Evolutionary conservation across 202 grass and related monocot genomes (phyloP), one percentile per base, ranked within the genome.

Genomic region (Zizania palustris): DNA sequence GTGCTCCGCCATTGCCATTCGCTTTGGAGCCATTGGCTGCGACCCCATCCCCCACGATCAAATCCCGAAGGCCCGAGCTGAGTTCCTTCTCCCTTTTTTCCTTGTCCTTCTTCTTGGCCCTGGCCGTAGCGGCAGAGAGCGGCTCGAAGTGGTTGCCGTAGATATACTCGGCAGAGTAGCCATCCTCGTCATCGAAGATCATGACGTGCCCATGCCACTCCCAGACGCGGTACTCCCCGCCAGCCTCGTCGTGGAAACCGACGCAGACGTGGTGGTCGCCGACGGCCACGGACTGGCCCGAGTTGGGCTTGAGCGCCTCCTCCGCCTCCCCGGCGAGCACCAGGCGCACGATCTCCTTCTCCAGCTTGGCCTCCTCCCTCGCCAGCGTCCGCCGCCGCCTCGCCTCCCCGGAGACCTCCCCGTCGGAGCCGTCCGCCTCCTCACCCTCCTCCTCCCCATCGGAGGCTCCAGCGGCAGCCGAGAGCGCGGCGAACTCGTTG

Each of bases 171-270:
- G 92, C 90, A 16, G 87, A 87, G 90, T 99, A 99, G 8, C 96
- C 92, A 11, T 96, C 85, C 48, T 90, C 89, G 74, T 96, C 89
- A 75, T 93, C 96, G 54, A 96, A 99, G 50, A 99, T 72, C 96
- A 96, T 99, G 60, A 99, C 82, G 58, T 99, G 92, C 44, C 96
- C 96, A 41, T 99, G 96, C 96, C 96, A 99, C 83, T 99, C 92
- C 96, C 96, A 99, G 9, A 99, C 85, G 19, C 96, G 87, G 72
- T 99, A 99, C 72, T 93, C 89, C 14, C 92, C 83, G 4, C 85
- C 85, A 41, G 79, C 8, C 15, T 99, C 96, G 66, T 94, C 96
- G 40, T 99, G 87, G 86, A 88, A 92, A 0, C 89, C 84, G 15
- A 94, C 83, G 68, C 96, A 99, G 11, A 99, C 73, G 63, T 90